phyloP scores from a whole-genome alignment of 768 basidiomycete species.

The Kwoniella dejecticola region DNA sequence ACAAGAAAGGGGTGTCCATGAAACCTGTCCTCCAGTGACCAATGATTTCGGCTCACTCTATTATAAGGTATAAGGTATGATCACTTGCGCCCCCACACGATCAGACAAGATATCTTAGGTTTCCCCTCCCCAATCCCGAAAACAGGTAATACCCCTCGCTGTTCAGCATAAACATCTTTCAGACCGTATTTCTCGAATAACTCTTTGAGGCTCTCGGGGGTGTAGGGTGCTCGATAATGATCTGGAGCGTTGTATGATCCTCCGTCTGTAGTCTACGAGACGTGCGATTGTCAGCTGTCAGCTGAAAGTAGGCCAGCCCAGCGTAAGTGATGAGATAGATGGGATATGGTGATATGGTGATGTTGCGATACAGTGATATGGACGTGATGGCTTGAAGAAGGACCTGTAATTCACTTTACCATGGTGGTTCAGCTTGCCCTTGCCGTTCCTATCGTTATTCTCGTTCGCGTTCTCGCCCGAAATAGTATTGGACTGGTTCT shows the following conservation, averaged over 20 bases:
- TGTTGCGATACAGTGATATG: too few relatives aligned
- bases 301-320: background rate
- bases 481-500: background rate
- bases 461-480: too few relatives aligned
- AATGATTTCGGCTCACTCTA: too few relatives aligned
- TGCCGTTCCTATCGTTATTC: too few relatives aligned
- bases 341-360: too few relatives aligned
- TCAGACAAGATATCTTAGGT: constrained; percentile 23
- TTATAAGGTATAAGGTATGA: too few relatives aligned
- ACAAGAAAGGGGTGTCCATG: too few relatives aligned
- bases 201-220: constrained; percentile 15
- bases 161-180: constrained; percentile 31
- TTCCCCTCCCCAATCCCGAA: constrained; percentile 23
- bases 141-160: constrained; percentile 32
- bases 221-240: constrained; percentile 30
- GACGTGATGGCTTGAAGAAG: too few relatives aligned
- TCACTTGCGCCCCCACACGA: constrained; percentile 29
- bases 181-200: constrained; percentile 30
- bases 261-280: background rate
- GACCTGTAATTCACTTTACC: too few relatives aligned
- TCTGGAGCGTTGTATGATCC: constrained; percentile 27
- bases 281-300: background rate
- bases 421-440: too few relatives aligned
- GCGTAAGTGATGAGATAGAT: background rate
- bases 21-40: too few relatives aligned